Conservation (phyloP, 192 early-diverging fungal species). For the Gamsiella multidivaricata region DNA sequence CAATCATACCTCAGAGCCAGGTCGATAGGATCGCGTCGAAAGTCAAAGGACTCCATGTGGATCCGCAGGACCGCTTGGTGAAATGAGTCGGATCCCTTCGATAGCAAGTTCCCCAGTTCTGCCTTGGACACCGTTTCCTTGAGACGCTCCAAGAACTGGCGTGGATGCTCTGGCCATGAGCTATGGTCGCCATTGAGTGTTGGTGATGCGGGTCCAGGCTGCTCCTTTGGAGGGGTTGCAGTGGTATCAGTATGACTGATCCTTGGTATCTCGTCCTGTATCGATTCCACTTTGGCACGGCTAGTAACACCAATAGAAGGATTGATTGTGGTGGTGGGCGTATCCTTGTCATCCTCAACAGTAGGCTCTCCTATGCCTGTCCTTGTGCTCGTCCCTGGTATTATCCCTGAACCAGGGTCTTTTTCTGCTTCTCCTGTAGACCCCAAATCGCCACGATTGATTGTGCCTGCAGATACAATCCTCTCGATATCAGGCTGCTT, state of each 20-base stretch:
- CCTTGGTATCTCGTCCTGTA: no score
- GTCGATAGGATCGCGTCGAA: conserved; percentile 71
- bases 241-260: no score
- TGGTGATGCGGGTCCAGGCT: background rate
- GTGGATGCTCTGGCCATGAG: conserved; percentile 50
- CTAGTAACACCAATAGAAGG: no score
- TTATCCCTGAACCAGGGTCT: background rate
- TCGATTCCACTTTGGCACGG: no score
- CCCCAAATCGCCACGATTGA: background rate
- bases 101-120: conserved; percentile 64
- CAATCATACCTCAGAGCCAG: conserved; percentile 64
- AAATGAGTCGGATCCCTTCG: conserved; percentile 62
- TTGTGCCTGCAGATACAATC: no score
- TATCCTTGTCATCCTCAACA: background rate
- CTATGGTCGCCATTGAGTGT: background rate
- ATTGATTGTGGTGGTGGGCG: background rate
- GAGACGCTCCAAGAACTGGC: conserved; percentile 56
- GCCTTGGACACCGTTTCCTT: conserved; percentile 61
- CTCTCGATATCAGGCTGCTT: no score
- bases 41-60: conserved; percentile 72
- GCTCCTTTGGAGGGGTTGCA: background rate
- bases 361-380: background rate
- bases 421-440: no score
- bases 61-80: conserved; percentile 67
- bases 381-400: background rate